Conservation (phyloP, 169 alveolate genomes). For the Plasmodium vivax region DNA sequence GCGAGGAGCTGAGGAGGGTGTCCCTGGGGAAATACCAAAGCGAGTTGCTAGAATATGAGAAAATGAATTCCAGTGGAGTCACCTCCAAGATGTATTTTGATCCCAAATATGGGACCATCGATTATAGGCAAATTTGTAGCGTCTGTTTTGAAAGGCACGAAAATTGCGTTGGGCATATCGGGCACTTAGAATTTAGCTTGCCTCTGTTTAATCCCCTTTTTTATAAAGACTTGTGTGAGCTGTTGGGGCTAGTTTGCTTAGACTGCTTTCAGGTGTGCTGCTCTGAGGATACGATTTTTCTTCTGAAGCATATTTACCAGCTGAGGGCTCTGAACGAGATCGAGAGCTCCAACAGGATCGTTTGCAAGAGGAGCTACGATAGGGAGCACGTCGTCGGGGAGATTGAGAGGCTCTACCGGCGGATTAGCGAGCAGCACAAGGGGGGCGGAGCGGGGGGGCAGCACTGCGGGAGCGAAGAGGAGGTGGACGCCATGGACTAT, state of each 20-base stretch:
- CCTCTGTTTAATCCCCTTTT: slow-evolving; percentile 96
- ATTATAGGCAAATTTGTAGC: slow-evolving; percentile 89
- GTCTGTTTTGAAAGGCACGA: slow-evolving; percentile 92
- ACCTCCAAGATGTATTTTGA: slow-evolving; percentile 89
- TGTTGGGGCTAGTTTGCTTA: slow-evolving; percentile 89
- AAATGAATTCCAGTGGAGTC: slow-evolving; percentile 60
- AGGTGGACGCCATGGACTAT: slow-evolving; percentile 1
- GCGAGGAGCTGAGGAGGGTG: slow-evolving; percentile 36
- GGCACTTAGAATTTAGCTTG: slow-evolving; percentile 92
- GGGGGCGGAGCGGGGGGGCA: background rate
- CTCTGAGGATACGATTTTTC: slow-evolving; percentile 75
- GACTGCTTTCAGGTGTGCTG: slow-evolving; percentile 80
- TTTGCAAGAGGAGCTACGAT: slow-evolving; percentile 39
- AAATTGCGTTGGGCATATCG: slow-evolving; percentile 96
- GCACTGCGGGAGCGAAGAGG: slow-evolving; percentile 38
- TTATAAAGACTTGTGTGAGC: slow-evolving; percentile 88
- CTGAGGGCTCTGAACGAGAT: slow-evolving; percentile 75
- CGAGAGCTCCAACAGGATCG: slow-evolving; percentile 75
- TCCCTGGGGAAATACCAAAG: slow-evolving; percentile 41
- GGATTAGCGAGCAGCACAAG: slow-evolving; percentile 35
- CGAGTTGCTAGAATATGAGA: slow-evolving; percentile 11
- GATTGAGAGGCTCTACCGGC: slow-evolving; percentile 28
- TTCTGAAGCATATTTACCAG: slow-evolving; percentile 75
- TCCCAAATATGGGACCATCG: slow-evolving; percentile 95
- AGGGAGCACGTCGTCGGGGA: slow-evolving; percentile 58